Evolutionary conservation across 495 filamentous ascomycete genomes (phyloP).

Genomic region (Xylaria flabelliformis): DNA sequence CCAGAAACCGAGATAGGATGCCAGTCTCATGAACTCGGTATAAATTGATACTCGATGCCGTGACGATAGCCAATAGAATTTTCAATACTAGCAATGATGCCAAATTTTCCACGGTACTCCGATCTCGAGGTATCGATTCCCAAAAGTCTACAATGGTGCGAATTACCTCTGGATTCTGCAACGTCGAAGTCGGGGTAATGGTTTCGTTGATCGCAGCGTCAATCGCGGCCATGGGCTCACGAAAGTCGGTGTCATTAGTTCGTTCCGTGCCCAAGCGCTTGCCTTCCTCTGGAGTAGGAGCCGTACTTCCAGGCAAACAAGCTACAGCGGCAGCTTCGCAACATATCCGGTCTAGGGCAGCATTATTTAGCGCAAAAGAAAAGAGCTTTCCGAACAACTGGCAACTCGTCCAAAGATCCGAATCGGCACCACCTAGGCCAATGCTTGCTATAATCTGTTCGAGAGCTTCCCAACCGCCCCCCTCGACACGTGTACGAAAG

Average conservation of each 20-base stretch:
- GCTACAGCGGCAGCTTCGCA: constrained; percentile 40
- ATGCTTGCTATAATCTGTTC: constrained; percentile 69
- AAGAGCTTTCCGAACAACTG: constrained; percentile 87
- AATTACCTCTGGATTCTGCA: constrained; percentile 69
- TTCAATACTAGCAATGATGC: constrained; percentile 67
- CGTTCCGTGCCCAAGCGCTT: background rate
- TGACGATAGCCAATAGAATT: constrained; percentile 57
- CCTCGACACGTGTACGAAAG: constrained; percentile 74
- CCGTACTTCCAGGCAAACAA: background rate
- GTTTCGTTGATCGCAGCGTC: constrained; percentile 52
- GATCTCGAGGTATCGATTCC: constrained; percentile 60
- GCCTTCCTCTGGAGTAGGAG: background rate
- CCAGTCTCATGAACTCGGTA: constrained; percentile 79
- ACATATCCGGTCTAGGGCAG: constrained; percentile 62
- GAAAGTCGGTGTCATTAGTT: constrained; percentile 22
- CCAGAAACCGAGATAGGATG: constrained; percentile 73
- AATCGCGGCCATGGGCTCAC: constrained; percentile 42
- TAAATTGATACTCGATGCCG: constrained; percentile 74
- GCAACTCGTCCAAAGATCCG: constrained; percentile 67
- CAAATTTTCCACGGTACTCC: constrained; percentile 49
- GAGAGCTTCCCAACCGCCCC: constrained; percentile 79
- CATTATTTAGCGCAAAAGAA: constrained; percentile 80
- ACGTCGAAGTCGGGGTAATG: constrained; percentile 59
- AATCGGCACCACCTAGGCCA: constrained; percentile 63
- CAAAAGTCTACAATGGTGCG: constrained; percentile 71